Conservation (phyloP, 2,329 filamentous ascomycete genomes). For the Penicillium psychrosexuale region DNA sequence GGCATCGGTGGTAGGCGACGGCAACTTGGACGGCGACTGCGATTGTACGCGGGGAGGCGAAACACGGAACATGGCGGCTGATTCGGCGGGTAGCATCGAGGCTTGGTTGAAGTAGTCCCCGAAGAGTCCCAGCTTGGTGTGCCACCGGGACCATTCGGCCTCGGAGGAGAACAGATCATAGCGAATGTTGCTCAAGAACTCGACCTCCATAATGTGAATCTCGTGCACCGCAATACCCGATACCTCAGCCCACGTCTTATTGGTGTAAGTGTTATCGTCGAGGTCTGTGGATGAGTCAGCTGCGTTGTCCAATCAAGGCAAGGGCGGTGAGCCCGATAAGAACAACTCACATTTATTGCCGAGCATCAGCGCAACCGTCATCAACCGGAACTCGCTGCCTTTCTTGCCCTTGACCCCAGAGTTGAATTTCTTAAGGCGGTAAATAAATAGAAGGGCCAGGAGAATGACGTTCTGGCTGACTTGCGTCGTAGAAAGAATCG, state of each 20-base stretch:
- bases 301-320: background rate
- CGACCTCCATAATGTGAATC: slow-evolving; percentile 99
- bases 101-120: slow-evolving; percentile 77
- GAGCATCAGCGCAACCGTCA: slow-evolving; percentile 95
- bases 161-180: slow-evolving; percentile 88
- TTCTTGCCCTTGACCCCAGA: slow-evolving; percentile 83
- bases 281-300: slow-evolving; percentile 58
- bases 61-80: slow-evolving; percentile 29
- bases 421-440: slow-evolving; percentile 86
- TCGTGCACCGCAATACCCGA: slow-evolving; percentile 90
- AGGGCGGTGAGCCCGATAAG: slow-evolving; percentile 23
- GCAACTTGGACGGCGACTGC: slow-evolving; percentile 37
- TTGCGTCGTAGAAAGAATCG: slow-evolving; percentile 87
- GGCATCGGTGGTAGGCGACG: slow-evolving; percentile 38
- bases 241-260: slow-evolving; percentile 99
- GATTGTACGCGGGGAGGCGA: slow-evolving; percentile 35
- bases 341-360: slow-evolving; percentile 82
- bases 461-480: slow-evolving; percentile 95
- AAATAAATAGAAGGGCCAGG: slow-evolving; percentile 86
- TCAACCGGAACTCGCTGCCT: slow-evolving; percentile 86
- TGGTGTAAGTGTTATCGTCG: slow-evolving; percentile 98
- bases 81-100: slow-evolving; percentile 46
- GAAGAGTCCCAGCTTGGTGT: slow-evolving; percentile 76
- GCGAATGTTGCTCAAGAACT: slow-evolving; percentile 97
- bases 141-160: slow-evolving; percentile 83